These are phyloP conservation scores for Kodamaea lidongshanica DNA, from an alignment of 805 yeast species.

Conservation along the genomic window DNA sequence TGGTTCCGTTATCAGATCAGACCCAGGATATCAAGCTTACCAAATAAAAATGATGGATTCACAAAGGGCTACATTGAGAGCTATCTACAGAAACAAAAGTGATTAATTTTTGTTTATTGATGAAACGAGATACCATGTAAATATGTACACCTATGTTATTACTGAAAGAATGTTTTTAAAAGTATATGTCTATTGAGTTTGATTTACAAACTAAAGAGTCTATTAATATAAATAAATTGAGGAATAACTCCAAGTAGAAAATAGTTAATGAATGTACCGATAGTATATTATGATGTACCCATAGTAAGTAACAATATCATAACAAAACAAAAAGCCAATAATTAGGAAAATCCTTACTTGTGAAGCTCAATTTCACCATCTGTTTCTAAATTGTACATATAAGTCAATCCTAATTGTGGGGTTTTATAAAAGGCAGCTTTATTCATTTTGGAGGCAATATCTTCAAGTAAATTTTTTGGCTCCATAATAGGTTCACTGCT, in stretches of 20 bases:
- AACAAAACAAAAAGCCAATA: too few species aligned
- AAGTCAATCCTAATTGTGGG: constrained; percentile 74
- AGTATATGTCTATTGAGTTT: constrained; percentile 1
- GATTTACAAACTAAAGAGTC: neutral
- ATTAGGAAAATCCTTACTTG: too few species aligned
- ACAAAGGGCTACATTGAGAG: constrained; percentile 25
- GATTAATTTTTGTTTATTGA: neutral
- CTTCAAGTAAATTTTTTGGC: constrained; percentile 58
- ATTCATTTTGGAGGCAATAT: constrained; percentile 39
- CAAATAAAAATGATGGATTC: constrained; percentile 24
- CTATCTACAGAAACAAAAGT: constrained; percentile 17
- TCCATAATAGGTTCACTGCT: constrained; percentile 85
- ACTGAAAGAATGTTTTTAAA: neutral
- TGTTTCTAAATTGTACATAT: constrained; percentile 40
- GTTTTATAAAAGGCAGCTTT: constrained; percentile 41
- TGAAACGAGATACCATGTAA: neutral
- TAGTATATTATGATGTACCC: too few species aligned
- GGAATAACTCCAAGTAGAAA: neutral
- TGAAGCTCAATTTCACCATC: constrained; percentile 5
- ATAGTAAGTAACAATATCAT: too few species aligned
- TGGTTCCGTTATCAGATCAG: constrained; percentile 87
- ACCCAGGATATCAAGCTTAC: constrained; percentile 30
- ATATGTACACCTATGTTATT: neutral
- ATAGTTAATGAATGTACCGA: too few species aligned
- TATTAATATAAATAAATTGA: constrained; percentile 1